Conservation (phyloP, 306 rosid species). For the Sechiopsis laciniata region DNA sequence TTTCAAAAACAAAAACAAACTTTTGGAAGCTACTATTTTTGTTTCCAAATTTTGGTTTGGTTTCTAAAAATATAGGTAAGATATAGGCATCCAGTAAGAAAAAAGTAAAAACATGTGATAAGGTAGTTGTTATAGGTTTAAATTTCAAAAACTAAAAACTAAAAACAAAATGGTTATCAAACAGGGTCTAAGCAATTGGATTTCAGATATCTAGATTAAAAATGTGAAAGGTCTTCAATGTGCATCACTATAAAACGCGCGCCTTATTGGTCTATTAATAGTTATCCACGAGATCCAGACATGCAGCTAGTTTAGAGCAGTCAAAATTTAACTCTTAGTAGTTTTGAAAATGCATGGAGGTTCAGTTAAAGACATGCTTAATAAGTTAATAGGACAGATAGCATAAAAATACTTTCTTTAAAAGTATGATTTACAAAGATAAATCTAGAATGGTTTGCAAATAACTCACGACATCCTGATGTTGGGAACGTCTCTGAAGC, state of each 20-base stretch:
- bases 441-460: constrained; percentile 16
- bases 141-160: no score
- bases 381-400: background rate
- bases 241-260: background rate
- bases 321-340: background rate
- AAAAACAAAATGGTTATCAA: no score
- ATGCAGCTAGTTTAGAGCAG: background rate
- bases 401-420: constrained; percentile 14
- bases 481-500: constrained; percentile 12
- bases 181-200: background rate
- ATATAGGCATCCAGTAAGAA: no score
- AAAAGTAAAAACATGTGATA: no score
- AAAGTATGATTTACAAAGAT: background rate
- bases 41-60: no score
- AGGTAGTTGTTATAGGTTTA: no score
- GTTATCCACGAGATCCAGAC: background rate
- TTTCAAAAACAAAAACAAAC: no score
- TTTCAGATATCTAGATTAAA: background rate
- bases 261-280: background rate
- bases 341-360: background rate
- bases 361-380: constrained; percentile 1
- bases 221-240: background rate
- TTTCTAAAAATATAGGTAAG: no score
- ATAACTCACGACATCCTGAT: constrained; percentile 10
- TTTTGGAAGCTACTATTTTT: no score